Percentiles rank a stretch among this genome's conserved stretches.
These are phyloP conservation scores for Theobroma grandiflorum DNA, from an alignment of 441 rosid genomes.

Conservation along the genomic window DNA sequence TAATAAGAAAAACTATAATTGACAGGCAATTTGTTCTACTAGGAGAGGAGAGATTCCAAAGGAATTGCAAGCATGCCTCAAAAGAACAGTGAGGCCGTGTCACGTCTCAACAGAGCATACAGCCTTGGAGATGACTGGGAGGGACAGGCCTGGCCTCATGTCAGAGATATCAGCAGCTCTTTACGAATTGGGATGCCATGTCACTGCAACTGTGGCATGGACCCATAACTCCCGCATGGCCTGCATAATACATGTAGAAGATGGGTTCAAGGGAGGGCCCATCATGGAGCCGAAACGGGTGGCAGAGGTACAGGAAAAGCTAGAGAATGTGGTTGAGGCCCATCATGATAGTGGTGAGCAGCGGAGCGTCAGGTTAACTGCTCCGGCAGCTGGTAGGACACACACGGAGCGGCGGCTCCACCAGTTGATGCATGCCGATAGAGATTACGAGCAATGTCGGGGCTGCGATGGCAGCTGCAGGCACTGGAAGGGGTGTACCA, in stretches of 20 bases:
- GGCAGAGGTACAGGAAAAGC: constrained; percentile 59
- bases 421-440: constrained; percentile 70
- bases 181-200: constrained; percentile 65
- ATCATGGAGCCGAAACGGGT: constrained; percentile 50
- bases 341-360: constrained; percentile 63
- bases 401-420: constrained; percentile 92
- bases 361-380: constrained; percentile 59
- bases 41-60: constrained; percentile 57
- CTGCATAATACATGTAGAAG: constrained; percentile 72
- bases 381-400: constrained; percentile 55
- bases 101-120: constrained; percentile 73
- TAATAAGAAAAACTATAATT: neutral
- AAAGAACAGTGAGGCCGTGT: constrained; percentile 59
- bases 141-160: constrained; percentile 73
- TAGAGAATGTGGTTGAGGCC: constrained; percentile 69
- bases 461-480: constrained; percentile 52
- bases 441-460: constrained; percentile 67
- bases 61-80: constrained; percentile 49
- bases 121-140: constrained; percentile 75
- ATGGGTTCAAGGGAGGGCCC: constrained; percentile 63
- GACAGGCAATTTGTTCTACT: constrained; percentile 72
- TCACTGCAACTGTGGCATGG: constrained; percentile 80
- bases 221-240: constrained; percentile 81
- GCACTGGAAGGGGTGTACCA: constrained; percentile 53
- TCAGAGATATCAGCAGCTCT: constrained; percentile 85